Base-by-base conservation (phyloP, 306 rosid genomes). In the Begonia peltatifolia region DNA sequence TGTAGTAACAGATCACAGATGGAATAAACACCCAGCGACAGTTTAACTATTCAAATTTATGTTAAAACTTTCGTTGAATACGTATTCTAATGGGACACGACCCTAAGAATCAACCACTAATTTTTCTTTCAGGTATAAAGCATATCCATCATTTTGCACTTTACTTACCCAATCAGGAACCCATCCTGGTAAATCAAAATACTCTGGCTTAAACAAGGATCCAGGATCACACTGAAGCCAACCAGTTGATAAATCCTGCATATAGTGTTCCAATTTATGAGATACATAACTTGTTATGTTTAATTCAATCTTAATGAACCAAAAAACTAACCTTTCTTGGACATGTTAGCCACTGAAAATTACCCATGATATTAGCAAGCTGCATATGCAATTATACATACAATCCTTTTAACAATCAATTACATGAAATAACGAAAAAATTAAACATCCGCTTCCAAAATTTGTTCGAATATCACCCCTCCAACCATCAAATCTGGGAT, bases 201-300 rank as follows among this genome's bases (percentile, higher is more conserved):
- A 54, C 42, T 86, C 95, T n/a, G 94, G 81, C 78, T 71, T 86
- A 72, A 81, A 92, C 69, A 83, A 58, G n/a, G 80, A 74, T 55
- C 88, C 99, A 41, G 99, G 94, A 72, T 92, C 99, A 75, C 99
- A 92, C 43, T 77, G 68, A 71, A 86, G 88, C 99, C 99, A 92
- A 63, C 81, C 81, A 63, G 84, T 81, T 63, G 94, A 79, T 70
- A 92, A 71, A 72, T 92, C 99, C 99, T 92, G 83, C 75, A 75
- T 43, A 61, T 68, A 38, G 25, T 58, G 63, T 56, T 41, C 59
- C 72, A 61, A 38, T 7, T 61, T 16, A 12, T 6, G 12, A 13
- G 57, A 25, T 42, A n/a, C 49, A 30, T 30, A 30, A 30, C 38
- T 30, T 30, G 22, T 10, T 60, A 50, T 41, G 18, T 51, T 60